Conservation (phyloP, 805 yeast species). For the Lachancea thermotolerans region DNA sequence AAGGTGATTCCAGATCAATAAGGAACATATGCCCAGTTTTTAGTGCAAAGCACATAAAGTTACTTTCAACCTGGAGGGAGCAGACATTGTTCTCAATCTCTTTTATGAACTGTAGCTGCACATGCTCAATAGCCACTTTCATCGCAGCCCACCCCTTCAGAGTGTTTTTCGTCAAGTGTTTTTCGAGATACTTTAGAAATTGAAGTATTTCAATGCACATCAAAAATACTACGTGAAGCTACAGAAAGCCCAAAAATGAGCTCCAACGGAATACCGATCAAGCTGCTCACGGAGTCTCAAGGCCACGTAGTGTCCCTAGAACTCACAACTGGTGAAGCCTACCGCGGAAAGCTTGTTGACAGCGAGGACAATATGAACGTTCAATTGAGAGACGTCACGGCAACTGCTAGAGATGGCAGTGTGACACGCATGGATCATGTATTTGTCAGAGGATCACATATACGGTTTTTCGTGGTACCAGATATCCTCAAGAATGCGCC, state of each 20-base stretch:
- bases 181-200: no score
- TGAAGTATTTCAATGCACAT: no score
- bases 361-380: slow-evolving; percentile 95
- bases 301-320: slow-evolving; percentile 85
- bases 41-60: slow-evolving; percentile 49
- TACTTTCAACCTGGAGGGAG: slow-evolving; percentile 47
- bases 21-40: slow-evolving; percentile 48
- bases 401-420: slow-evolving; percentile 70
- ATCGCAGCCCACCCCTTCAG: slow-evolving; percentile 6
- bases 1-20: slow-evolving; percentile 63
- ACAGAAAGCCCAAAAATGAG: slow-evolving; percentile 11
- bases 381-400: slow-evolving; percentile 72
- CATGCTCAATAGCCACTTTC: slow-evolving; percentile 29
- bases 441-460: slow-evolving; percentile 86
- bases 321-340: slow-evolving; percentile 75
- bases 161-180: no score
- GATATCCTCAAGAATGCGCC: slow-evolving; percentile 88
- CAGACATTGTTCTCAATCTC: slow-evolving; percentile 38
- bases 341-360: slow-evolving; percentile 79
- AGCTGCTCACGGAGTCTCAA: slow-evolving; percentile 79
- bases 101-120: slow-evolving; percentile 48
- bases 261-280: slow-evolving; percentile 67
- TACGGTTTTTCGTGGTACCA: slow-evolving; percentile 78
- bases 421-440: slow-evolving; percentile 76
- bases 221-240: no score